These are phyloP conservation scores for Plasmodium inui DNA, from an alignment of 169 alveolate genomes.

Conservation along the genomic window DNA sequence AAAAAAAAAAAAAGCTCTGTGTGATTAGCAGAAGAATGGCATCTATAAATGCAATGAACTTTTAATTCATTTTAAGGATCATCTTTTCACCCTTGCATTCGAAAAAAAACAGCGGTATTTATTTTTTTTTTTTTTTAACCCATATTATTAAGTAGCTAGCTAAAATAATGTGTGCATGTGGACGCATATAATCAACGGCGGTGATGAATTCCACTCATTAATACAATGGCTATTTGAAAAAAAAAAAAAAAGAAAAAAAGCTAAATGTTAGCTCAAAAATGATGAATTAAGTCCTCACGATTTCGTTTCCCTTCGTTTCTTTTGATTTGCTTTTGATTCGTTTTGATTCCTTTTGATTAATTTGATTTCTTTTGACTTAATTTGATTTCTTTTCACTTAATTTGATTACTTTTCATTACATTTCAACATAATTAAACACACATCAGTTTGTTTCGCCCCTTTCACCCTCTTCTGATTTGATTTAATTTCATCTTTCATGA, in stretches of 20 bases:
- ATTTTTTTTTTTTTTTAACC: constrained; percentile 12
- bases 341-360: no score
- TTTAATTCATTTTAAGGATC: constrained; percentile 5
- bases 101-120: constrained; percentile 14
- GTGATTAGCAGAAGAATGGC: not conserved
- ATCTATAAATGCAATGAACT: constrained; percentile 7
- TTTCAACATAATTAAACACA: not conserved
- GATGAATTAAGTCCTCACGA: not conserved
- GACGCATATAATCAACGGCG: not conserved
- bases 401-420: not conserved
- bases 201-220: not conserved
- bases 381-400: no score
- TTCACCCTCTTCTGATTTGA: not conserved
- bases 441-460: not conserved
- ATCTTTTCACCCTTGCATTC: not conserved
- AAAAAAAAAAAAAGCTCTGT: not conserved
- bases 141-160: constrained; percentile 50
- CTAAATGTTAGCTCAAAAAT: constrained; percentile 52
- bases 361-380: not conserved
- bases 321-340: not conserved
- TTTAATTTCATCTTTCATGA: constrained; percentile 11
- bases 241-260: constrained; percentile 21
- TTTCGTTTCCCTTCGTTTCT: constrained; percentile 1
- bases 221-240: constrained; percentile 27
- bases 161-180: constrained; percentile 21